Evolutionary conservation across 345 rosid species (phyloP).

Genomic region (Gynandropsis gynandra): DNA sequence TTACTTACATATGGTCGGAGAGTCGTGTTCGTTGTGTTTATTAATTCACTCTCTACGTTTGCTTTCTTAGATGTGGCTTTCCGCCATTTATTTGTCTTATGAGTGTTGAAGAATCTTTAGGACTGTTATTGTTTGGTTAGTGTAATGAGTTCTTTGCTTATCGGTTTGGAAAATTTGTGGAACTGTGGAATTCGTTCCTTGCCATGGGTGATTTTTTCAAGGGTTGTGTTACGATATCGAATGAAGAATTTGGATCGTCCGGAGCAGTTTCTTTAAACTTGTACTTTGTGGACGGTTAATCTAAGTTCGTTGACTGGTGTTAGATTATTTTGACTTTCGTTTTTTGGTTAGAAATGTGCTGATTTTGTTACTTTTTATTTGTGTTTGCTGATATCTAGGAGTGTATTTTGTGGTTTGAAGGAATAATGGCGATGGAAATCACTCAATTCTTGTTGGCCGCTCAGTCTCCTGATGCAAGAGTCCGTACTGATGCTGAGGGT

Average conservation of each 20-base stretch:
- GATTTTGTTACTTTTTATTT: neutral
- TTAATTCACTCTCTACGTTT: no score
- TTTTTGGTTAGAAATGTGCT: neutral
- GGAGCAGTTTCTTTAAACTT: neutral
- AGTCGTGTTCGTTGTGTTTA: neutral
- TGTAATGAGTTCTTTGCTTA: neutral
- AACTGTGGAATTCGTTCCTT: no score
- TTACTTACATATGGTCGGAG: neutral
- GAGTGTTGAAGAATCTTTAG: neutral
- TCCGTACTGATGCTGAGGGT: constrained; percentile 73
- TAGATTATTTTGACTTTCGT: neutral
- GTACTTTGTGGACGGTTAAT: no score
- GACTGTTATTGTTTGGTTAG: neutral
- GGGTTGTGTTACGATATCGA: neutral
- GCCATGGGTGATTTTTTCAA: no score
- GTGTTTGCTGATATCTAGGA: neutral
- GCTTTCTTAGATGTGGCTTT: neutral
- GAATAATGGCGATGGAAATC: constrained; percentile 78
- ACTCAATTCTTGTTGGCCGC: constrained; percentile 78
- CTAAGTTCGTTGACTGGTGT: no score
- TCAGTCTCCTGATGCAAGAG: constrained; percentile 65
- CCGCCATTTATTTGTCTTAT: neutral
- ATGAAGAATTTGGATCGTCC: neutral
- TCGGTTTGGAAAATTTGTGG: neutral
- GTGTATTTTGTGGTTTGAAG: constrained; percentile 23